Evolutionary conservation across 2,329 filamentous ascomycete species (phyloP).

Genomic region (Diatrype stigma): DNA sequence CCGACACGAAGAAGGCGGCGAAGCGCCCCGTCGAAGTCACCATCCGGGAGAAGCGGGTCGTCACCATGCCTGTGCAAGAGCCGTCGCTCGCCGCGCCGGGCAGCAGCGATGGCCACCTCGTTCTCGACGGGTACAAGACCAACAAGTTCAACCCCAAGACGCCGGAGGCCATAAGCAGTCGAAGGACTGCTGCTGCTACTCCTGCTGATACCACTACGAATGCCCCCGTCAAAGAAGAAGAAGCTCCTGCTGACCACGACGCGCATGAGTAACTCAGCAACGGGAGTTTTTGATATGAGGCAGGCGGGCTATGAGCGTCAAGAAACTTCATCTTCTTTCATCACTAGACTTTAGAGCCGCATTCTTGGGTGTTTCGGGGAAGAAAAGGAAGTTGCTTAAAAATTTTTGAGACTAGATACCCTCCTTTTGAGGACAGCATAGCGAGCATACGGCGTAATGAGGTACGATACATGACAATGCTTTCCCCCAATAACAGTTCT

Average conservation of each 20-base stretch:
- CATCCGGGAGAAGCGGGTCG: constrained; percentile 49
- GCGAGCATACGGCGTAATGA: neutral
- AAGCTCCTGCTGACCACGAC: no score
- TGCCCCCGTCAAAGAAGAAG: neutral
- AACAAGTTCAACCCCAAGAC: constrained; percentile 33
- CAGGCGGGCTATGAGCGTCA: no score
- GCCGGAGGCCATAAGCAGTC: constrained; percentile 15
- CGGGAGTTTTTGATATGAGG: no score
- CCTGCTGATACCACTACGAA: neutral
- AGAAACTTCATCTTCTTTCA: no score
- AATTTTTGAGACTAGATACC: constrained; percentile 8
- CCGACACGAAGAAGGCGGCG: constrained; percentile 24
- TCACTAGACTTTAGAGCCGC: constrained; percentile 2
- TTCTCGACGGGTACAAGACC: constrained; percentile 49
- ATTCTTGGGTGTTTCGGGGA: constrained; percentile 10
- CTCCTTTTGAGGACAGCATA: neutral
- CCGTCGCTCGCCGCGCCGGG: constrained; percentile 32
- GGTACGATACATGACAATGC: neutral
- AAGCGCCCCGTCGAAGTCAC: constrained; percentile 41
- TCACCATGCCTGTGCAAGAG: constrained; percentile 29
- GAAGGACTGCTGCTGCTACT: constrained; percentile 10
- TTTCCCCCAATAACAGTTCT: neutral
- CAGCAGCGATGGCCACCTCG: constrained; percentile 39
- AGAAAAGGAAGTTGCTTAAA: neutral
- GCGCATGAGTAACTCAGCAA: no score